A percentile compares a stretch with the other conserved stretches of the same genome.
phyloP scores from a whole-genome alignment of 371 early-diverging fungal species.

The Mortierella sp. region DNA sequence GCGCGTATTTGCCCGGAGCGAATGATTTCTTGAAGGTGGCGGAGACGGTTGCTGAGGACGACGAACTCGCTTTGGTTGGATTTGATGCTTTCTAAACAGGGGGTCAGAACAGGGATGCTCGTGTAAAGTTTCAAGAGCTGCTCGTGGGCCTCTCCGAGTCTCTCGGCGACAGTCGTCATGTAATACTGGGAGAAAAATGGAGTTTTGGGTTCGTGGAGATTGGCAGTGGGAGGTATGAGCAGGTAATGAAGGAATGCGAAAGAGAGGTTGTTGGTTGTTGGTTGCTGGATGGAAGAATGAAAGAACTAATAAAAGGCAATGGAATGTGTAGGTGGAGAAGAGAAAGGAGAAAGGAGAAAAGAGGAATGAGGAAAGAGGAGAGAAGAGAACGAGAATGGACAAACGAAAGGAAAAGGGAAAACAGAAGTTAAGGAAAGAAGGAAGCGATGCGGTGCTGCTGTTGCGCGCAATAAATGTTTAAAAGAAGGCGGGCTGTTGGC shows the following conservation, averaged over 20 bases:
- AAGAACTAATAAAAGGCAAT: too few species aligned
- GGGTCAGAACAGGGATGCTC: slow-evolving; percentile 47
- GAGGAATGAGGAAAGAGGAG: not conserved
- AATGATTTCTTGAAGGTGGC: slow-evolving; percentile 35
- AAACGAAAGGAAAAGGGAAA: not conserved
- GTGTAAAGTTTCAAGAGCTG: slow-evolving; percentile 51
- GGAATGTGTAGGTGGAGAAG: not conserved
- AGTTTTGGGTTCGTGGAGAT: not conserved
- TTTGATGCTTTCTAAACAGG: slow-evolving; percentile 51
- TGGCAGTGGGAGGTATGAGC: not conserved
- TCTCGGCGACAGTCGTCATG: slow-evolving; percentile 45
- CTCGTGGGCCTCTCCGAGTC: slow-evolving; percentile 51
- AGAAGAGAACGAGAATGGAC: not conserved
- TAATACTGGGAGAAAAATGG: not conserved
- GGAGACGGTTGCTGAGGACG: slow-evolving; percentile 36
- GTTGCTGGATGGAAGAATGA: too few species aligned
- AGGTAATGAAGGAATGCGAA: not conserved
- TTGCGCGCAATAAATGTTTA: not conserved
- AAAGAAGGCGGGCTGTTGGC: not conserved
- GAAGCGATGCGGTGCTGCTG: not conserved
- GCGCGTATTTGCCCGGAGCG: slow-evolving; percentile 15
- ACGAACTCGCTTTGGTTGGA: slow-evolving; percentile 53
- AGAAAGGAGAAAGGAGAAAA: not conserved
- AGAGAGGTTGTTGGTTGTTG: not conserved
- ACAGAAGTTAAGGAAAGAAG: not conserved